phyloP scores from a whole-genome alignment of 2,329 filamentous ascomycete species.

The Nemania sp. region DNA sequence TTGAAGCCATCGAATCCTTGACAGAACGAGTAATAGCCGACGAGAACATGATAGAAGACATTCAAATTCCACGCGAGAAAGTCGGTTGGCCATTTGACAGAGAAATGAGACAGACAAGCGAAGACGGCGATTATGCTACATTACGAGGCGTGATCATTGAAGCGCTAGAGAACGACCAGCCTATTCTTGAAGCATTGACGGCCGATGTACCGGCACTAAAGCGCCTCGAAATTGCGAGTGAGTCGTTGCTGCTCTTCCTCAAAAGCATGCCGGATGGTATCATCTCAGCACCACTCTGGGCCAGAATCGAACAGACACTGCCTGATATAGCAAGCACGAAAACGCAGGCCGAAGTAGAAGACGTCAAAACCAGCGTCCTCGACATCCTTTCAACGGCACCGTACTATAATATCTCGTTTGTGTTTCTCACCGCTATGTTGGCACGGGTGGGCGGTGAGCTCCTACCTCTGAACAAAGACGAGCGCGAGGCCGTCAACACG shows the following conservation, averaged over 20 bases:
- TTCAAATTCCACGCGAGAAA: conserved; percentile 62
- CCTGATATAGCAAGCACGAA: conserved; percentile 52
- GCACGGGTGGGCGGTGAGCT: conserved; percentile 64
- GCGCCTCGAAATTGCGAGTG: conserved; percentile 79
- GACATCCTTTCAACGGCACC: conserved; percentile 79
- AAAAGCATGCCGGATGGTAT: conserved; percentile 82
- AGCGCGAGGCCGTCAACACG: conserved; percentile 52
- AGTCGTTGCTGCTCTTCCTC: conserved; percentile 80
- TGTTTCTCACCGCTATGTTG: conserved; percentile 85
- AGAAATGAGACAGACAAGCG: conserved; percentile 44
- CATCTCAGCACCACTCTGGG: conserved; percentile 77
- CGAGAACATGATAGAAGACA: conserved; percentile 70
- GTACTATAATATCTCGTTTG: conserved; percentile 88
- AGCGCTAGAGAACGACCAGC: conserved; percentile 77
- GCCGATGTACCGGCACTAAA: conserved; percentile 72
- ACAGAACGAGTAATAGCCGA: conserved; percentile 70
- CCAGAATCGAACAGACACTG: conserved; percentile 71
- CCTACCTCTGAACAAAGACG: conserved; percentile 54
- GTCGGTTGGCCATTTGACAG: conserved; percentile 70
- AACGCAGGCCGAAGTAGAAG: conserved; percentile 49
- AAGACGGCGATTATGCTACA: conserved; percentile 45
- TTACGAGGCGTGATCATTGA: conserved; percentile 62
- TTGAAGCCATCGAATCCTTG: conserved; percentile 76
- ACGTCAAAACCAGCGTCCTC: conserved; percentile 68
- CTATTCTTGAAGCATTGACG: conserved; percentile 71